Conservation (phyloP, 2,329 filamentous ascomycete species). For the Fusarium brachygibbosum region DNA sequence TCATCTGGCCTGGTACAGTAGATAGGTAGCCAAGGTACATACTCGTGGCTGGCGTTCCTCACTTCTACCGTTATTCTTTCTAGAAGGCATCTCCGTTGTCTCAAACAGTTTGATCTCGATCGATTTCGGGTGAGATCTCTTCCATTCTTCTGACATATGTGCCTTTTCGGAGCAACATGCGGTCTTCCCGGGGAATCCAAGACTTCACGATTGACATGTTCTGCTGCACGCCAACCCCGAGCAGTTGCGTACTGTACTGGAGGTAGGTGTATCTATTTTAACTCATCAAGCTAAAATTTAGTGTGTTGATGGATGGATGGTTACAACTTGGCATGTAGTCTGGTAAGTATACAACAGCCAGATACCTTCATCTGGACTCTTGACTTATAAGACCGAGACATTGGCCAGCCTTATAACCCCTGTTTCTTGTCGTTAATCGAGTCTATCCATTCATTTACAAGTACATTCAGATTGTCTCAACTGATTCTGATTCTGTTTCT, state of each 20-base stretch:
- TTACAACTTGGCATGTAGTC: slow-evolving; percentile 23
- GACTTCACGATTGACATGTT: slow-evolving; percentile 15
- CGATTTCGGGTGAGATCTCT: slow-evolving; percentile 24
- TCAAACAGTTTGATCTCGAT: slow-evolving; percentile 1
- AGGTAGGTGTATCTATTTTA: slow-evolving; percentile 39
- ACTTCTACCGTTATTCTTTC: slow-evolving; percentile 23
- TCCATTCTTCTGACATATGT: slow-evolving; percentile 12
- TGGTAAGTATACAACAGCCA: not conserved
- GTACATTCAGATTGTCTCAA: not conserved
- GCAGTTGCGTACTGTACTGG: slow-evolving; percentile 11
- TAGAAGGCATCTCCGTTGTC: slow-evolving; percentile 42
- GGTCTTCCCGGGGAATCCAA: slow-evolving; percentile 21
- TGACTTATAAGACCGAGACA: slow-evolving; percentile 27
- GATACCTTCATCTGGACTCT: slow-evolving; percentile 1
- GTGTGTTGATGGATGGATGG: slow-evolving; percentile 26
- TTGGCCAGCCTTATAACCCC: slow-evolving; percentile 14
- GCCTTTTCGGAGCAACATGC: slow-evolving; percentile 10
- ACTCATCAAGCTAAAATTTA: slow-evolving; percentile 22
- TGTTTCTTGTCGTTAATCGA: slow-evolving; percentile 6
- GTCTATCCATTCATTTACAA: slow-evolving; percentile 2
- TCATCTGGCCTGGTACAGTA: not conserved
- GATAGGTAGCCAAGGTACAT: too few species aligned
- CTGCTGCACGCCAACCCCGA: slow-evolving; percentile 30
- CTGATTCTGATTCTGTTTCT: not conserved
- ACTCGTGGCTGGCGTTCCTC: slow-evolving; percentile 19